A percentile compares a stretch with the other conserved stretches of the same genome.
phyloP scores from a whole-genome alignment of 2,329 filamentous ascomycete species.

The Scytalidium lignicola region DNA sequence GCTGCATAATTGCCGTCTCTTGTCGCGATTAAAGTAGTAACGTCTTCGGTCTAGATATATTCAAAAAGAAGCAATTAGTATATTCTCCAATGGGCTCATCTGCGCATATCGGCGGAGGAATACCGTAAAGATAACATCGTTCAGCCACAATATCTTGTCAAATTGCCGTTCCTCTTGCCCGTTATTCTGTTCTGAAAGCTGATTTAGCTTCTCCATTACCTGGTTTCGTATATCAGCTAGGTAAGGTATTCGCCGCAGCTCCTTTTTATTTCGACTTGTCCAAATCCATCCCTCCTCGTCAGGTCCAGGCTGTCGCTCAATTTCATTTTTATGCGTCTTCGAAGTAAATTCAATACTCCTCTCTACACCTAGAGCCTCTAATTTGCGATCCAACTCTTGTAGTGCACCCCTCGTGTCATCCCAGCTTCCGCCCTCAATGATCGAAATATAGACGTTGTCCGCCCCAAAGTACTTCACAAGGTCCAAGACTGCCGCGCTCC shows the following conservation, averaged over 20 bases:
- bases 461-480: conserved; percentile 53
- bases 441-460: conserved; percentile 62
- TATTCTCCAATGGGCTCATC: background rate
- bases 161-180: conserved; percentile 38
- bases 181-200: conserved; percentile 35
- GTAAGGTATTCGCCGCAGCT: conserved; percentile 64
- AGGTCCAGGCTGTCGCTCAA: background rate
- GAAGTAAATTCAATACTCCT: conserved; percentile 44
- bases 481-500: conserved; percentile 55
- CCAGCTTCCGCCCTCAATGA: conserved; percentile 65
- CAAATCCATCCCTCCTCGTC: conserved; percentile 54
- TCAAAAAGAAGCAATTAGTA: background rate
- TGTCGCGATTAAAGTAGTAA: conserved; percentile 50
- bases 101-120: conserved; percentile 15
- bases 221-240: conserved; percentile 59
- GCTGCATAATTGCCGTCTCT: conserved; percentile 55
- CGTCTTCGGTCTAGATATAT: conserved; percentile 45
- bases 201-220: conserved; percentile 53
- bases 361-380: conserved; percentile 47
- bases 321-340: conserved; percentile 30
- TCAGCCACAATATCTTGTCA: conserved; percentile 57
- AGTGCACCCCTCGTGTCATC: conserved; percentile 63
- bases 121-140: conserved; percentile 59
- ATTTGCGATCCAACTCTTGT: conserved; percentile 46
- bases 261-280: conserved; percentile 47